These are phyloP conservation scores for Saccharomycopsis fodiens DNA, from an alignment of 805 yeast species.

Conservation along the genomic window DNA sequence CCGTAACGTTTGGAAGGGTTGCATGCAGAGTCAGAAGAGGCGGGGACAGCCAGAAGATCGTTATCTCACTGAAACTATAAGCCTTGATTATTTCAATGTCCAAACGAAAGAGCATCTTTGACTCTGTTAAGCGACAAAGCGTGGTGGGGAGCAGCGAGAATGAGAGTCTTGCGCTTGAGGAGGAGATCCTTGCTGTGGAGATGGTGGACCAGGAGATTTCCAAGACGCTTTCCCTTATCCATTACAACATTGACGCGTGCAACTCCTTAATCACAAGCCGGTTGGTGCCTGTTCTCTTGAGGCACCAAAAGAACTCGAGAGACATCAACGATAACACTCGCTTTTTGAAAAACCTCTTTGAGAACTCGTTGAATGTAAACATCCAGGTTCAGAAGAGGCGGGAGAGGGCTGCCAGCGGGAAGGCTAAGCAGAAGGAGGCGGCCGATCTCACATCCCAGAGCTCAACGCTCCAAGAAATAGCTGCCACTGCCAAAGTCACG, in stretches of 20 bases:
- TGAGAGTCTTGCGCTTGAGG: slow-evolving; percentile 7
- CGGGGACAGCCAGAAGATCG: too few relatives aligned
- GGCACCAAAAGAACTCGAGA: slow-evolving; percentile 10
- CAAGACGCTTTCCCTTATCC: slow-evolving; percentile 18
- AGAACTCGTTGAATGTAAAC: slow-evolving; percentile 20
- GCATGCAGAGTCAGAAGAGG: too few relatives aligned
- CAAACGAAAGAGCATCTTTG: slow-evolving; percentile 20
- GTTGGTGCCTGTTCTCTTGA: slow-evolving; percentile 15
- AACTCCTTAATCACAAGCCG: slow-evolving; percentile 8
- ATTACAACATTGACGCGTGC: slow-evolving; percentile 18
- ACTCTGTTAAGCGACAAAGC: slow-evolving; percentile 14
- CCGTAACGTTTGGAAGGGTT: too few relatives aligned
- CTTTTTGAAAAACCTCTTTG: slow-evolving; percentile 19
- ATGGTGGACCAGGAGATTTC: slow-evolving; percentile 20
- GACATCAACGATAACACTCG: slow-evolving; percentile 19
- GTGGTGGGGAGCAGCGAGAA: slow-evolving; percentile 1
- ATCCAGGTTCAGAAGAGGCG: slow-evolving; percentile 18
- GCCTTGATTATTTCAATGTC: too few relatives aligned
- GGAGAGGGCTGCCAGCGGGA: not conserved
- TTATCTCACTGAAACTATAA: too few relatives aligned
- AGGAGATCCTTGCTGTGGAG: slow-evolving; percentile 17
- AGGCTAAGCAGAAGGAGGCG: not conserved
- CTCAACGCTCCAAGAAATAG: not conserved
- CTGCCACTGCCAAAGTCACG: slow-evolving; percentile 1
- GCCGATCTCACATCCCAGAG: not conserved